These are phyloP conservation scores for Globisporangium emineosum DNA, from an alignment of 352 stramenopile species.

Conservation along the genomic window DNA sequence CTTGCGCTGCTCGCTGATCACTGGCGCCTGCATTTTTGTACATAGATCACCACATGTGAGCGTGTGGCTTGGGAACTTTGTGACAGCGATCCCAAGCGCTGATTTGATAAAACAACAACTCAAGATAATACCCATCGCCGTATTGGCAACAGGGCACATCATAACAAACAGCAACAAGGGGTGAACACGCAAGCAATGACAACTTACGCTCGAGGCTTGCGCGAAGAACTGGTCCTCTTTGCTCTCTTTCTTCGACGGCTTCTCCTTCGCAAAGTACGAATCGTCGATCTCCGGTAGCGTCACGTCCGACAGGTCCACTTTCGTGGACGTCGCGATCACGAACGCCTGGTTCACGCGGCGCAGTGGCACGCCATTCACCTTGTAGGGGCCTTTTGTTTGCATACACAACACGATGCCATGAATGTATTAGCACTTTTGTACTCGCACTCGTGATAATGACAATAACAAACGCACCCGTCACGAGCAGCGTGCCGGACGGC, in stretches of 20 bases:
- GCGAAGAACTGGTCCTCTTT: slow-evolving; percentile 98
- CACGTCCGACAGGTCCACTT: slow-evolving; percentile 93
- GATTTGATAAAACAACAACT: slow-evolving; percentile 21
- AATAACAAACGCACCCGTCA: slow-evolving; percentile 85
- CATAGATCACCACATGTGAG: slow-evolving; percentile 15
- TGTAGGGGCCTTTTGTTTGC: slow-evolving; percentile 91
- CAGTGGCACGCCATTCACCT: slow-evolving; percentile 98
- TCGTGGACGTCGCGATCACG: slow-evolving; percentile 98
- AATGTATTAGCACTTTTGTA: slow-evolving; percentile 15
- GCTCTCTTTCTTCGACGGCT: slow-evolving; percentile 82
- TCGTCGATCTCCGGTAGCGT: slow-evolving; percentile 94
- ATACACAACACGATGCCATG: neutral
- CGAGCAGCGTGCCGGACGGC: slow-evolving; percentile 94
- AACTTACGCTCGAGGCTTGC: slow-evolving; percentile 82
- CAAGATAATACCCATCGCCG: neutral
- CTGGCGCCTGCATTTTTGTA: slow-evolving; percentile 60
- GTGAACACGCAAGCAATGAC: neutral
- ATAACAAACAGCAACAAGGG: neutral
- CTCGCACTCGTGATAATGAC: slow-evolving; percentile 45
- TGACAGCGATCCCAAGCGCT: slow-evolving; percentile 90
- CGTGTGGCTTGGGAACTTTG: slow-evolving; percentile 73
- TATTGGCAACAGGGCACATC: neutral
- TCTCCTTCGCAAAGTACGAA: slow-evolving; percentile 96
- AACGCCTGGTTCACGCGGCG: slow-evolving; percentile 98
- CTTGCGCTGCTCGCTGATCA: slow-evolving; percentile 97